Conservation (phyloP, 345 rosid species). For the Laguncularia racemosa region DNA sequence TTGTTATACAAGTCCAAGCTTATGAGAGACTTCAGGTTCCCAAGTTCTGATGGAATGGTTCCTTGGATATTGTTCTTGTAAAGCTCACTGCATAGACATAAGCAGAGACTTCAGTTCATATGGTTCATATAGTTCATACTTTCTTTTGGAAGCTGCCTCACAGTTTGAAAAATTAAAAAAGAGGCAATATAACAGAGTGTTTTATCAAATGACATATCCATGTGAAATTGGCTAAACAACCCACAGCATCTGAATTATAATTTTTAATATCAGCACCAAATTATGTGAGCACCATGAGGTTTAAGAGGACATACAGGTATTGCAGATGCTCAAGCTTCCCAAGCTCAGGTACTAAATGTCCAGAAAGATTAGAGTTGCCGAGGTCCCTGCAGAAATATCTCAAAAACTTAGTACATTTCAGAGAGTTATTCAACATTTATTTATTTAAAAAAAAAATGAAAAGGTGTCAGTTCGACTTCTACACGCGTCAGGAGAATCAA, state of each 20-base stretch:
- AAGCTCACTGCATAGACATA: conserved; percentile 57
- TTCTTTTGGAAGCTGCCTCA: too few species aligned
- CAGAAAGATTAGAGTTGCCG: conserved; percentile 85
- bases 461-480: not conserved
- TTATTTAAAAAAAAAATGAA: not conserved
- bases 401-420: not conserved
- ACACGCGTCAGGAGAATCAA: too few species aligned
- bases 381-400: conserved; percentile 57
- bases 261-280: too few species aligned
- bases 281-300: not conserved
- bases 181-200: not conserved
- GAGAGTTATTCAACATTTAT: not conserved
- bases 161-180: not conserved
- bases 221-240: not conserved
- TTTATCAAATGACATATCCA: not conserved
- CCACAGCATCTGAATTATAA: too few species aligned
- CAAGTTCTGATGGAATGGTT: conserved; percentile 71
- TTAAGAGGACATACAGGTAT: conserved; percentile 58
- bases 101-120: conserved; percentile 3
- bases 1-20: conserved; percentile 96
- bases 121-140: too few species aligned
- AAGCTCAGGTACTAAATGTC: conserved; percentile 80
- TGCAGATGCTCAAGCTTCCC: conserved; percentile 88
- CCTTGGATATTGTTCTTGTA: conserved; percentile 89
- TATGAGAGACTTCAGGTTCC: conserved; percentile 77